These are phyloP conservation scores for Lasiodiplodia sp. DNA, from an alignment of 2,329 filamentous ascomycete species.

Conservation along the genomic window DNA sequence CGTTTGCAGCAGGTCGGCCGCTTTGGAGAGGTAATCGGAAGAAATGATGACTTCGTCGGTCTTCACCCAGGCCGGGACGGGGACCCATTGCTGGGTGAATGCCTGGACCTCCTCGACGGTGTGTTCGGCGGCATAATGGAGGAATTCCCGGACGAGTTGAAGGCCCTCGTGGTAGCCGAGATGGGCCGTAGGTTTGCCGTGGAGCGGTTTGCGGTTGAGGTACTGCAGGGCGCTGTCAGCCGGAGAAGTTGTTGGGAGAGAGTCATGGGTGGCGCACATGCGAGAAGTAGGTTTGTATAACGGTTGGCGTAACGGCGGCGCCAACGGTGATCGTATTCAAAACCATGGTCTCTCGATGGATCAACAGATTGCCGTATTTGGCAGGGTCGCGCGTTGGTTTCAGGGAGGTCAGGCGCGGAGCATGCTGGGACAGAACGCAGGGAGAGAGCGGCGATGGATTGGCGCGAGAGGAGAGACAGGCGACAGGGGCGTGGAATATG, in stretches of 20 bases:
- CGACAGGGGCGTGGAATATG: constrained; percentile 3
- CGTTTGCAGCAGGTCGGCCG: constrained; percentile 71
- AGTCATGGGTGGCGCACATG: constrained; percentile 68
- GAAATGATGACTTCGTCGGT: constrained; percentile 74
- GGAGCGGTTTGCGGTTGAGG: constrained; percentile 76
- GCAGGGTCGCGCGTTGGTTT: constrained; percentile 17
- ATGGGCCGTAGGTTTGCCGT: constrained; percentile 84
- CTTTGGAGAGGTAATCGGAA: constrained; percentile 63
- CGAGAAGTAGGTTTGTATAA: constrained; percentile 83
- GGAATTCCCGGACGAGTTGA: constrained; percentile 83
- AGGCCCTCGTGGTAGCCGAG: constrained; percentile 95
- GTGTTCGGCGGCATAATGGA: constrained; percentile 84
- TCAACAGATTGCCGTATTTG: constrained; percentile 8
- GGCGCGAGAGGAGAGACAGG: not conserved
- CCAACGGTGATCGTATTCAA: constrained; percentile 84
- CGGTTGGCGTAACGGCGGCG: constrained; percentile 84
- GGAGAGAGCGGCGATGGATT: not conserved
- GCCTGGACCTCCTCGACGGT: constrained; percentile 92
- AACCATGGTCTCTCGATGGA: constrained; percentile 53
- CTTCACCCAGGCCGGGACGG: constrained; percentile 86
- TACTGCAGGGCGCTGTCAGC: constrained; percentile 63
- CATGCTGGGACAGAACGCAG: constrained; percentile 15
- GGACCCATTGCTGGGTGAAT: constrained; percentile 92
- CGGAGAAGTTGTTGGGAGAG: not conserved
- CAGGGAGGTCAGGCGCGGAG: constrained; percentile 7